phyloP scores from a whole-genome alignment of 2,329 filamentous ascomycete species.

The Calonectria leucothoes region DNA sequence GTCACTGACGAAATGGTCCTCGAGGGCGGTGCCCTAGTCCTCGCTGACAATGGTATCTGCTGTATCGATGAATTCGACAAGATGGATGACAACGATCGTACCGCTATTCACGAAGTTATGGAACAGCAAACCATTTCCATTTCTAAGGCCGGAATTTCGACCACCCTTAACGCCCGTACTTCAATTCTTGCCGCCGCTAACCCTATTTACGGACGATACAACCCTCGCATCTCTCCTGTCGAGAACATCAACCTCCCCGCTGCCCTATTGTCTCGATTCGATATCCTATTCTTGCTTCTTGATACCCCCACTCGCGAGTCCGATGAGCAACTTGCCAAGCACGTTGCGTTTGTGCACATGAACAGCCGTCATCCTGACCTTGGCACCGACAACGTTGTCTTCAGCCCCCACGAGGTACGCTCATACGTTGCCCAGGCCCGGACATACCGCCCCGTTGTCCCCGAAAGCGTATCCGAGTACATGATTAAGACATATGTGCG shows the following conservation, averaged over 20 bases:
- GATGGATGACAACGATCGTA: conserved; percentile 87
- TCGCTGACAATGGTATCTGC: conserved; percentile 87
- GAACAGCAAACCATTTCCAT: conserved; percentile 90
- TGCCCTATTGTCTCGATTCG: conserved; percentile 95
- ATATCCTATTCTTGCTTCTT: conserved; percentile 95
- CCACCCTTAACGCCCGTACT: conserved; percentile 92
- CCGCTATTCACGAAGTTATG: conserved; percentile 89
- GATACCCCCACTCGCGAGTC: conserved; percentile 91
- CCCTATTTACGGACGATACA: conserved; percentile 97
- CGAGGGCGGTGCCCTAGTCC: conserved; percentile 81
- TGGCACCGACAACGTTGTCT: conserved; percentile 72
- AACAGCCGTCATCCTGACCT: conserved; percentile 91
- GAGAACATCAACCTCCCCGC: conserved; percentile 99
- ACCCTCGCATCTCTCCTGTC: conserved; percentile 94
- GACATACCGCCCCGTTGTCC: conserved; percentile 87
- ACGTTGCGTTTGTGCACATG: conserved; percentile 98
- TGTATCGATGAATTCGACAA: conserved; percentile 91
- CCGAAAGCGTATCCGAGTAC: conserved; percentile 90
- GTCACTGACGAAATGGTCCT: conserved; percentile 88
- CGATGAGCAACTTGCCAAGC: conserved; percentile 93
- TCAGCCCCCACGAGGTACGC: conserved; percentile 91
- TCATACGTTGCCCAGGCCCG: conserved; percentile 96
- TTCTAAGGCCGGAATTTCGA: conserved; percentile 78
- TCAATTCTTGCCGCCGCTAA: conserved; percentile 97
- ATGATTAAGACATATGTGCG: conserved; percentile 97